A percentile compares a stretch with the other conserved stretches of the same genome.
phyloP scores from a whole-genome alignment of 345 rosid genomes.

The Sonneratia caseolaris region DNA sequence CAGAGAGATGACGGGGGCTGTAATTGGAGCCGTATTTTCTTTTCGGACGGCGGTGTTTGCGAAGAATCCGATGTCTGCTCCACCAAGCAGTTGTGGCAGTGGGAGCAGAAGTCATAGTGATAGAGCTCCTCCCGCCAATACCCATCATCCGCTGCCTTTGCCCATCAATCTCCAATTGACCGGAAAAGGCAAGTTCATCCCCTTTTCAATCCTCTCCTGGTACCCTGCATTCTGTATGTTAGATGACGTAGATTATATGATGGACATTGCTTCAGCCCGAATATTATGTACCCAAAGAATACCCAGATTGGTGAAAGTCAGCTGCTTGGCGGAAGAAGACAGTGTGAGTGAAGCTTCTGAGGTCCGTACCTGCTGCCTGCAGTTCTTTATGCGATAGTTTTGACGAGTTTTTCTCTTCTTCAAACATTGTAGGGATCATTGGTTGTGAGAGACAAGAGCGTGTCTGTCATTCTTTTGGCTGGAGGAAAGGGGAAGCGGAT shows the following conservation, averaged over 20 bases:
- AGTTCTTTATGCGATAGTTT: background rate
- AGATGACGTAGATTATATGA: background rate
- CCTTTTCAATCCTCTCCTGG: background rate
- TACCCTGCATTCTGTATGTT: background rate
- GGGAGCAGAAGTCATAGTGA: background rate
- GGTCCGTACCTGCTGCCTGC: background rate
- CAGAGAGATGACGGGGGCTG: background rate
- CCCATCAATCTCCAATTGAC: background rate
- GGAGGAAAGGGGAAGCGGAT: constrained; percentile 94
- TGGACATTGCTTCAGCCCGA: constrained; percentile 2
- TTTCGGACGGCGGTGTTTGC: background rate
- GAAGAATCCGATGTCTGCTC: background rate
- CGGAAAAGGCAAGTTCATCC: background rate
- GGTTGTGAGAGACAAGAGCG: constrained; percentile 54
- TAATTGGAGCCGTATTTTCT: background rate
- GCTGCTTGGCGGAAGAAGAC: constrained; percentile 27
- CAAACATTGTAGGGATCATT: constrained; percentile 23
- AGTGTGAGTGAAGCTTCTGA: constrained; percentile 22
- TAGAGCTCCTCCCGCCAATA: background rate
- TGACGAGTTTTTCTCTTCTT: background rate
- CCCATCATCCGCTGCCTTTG: background rate
- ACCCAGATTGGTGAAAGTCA: constrained; percentile 14
- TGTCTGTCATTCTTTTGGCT: constrained; percentile 78
- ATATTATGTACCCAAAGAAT: background rate
- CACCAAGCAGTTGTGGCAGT: background rate